These are phyloP conservation scores for Scheffersomyces cryptocercus DNA, from an alignment of 1,139 yeast species.

Conservation along the genomic window DNA sequence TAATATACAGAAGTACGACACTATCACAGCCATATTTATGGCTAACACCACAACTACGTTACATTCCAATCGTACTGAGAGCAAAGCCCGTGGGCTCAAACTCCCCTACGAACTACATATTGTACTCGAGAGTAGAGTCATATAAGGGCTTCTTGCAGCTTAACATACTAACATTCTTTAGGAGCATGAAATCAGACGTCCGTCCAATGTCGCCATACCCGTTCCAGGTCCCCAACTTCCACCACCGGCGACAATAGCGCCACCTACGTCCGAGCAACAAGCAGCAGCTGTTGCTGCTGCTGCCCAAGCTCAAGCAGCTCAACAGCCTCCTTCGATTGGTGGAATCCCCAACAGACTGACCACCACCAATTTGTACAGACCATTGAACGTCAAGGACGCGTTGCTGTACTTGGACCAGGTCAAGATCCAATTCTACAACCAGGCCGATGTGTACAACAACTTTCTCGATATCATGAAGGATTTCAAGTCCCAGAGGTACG, in stretches of 20 bases:
- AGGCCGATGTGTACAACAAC: slow-evolving; percentile 95
- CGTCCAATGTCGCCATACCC: slow-evolving; percentile 22
- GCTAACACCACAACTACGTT: too few species aligned
- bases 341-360: slow-evolving; percentile 48
- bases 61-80: too few species aligned
- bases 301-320: slow-evolving; percentile 10
- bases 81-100: too few species aligned
- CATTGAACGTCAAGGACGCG: slow-evolving; percentile 94
- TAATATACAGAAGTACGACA: neutral
- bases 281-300: slow-evolving; percentile 11
- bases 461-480: slow-evolving; percentile 98
- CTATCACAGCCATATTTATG: too few species aligned
- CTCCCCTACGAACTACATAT: too few species aligned
- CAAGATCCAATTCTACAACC: slow-evolving; percentile 84
- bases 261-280: slow-evolving; percentile 14
- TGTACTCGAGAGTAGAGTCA: too few species aligned
- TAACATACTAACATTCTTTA: neutral
- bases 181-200: slow-evolving; percentile 26
- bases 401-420: slow-evolving; percentile 93
- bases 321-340: slow-evolving; percentile 4
- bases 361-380: slow-evolving; percentile 64
- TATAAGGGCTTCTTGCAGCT: too few species aligned
- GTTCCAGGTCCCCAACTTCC: slow-evolving; percentile 24
- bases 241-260: slow-evolving; percentile 15
- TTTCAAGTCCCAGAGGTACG: slow-evolving; percentile 83